phyloP scores from a whole-genome alignment of 371 early-diverging fungal genomes.

The Parasitella parasitica region DNA sequence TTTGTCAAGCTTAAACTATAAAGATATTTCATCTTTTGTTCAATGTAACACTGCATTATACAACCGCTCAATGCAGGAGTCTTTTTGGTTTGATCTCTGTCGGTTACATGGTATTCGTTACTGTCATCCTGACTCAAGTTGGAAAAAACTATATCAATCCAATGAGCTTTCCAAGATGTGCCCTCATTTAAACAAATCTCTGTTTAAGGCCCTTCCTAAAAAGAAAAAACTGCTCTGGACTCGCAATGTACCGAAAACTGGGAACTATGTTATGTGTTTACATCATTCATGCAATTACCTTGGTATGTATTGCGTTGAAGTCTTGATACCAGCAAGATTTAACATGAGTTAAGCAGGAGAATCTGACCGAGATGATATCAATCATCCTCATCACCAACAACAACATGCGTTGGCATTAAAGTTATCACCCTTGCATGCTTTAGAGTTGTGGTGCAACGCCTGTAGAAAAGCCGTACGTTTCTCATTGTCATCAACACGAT shows the following conservation, averaged over 20 bases:
- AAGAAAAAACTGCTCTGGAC: constrained; percentile 12
- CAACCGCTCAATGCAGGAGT: not conserved
- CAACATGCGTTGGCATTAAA: constrained; percentile 4
- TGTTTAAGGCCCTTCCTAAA: not conserved
- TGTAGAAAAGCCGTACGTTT: constrained; percentile 13
- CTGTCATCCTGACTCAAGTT: constrained; percentile 6
- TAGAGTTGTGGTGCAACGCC: constrained; percentile 17
- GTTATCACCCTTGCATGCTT: constrained; percentile 3
- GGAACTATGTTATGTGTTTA: not conserved
- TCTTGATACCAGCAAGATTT: not conserved
- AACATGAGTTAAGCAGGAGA: not conserved
- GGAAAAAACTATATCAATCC: constrained; percentile 9
- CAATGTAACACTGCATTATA: not conserved
- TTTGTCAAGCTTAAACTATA: not conserved
- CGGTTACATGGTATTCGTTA: constrained; percentile 6
- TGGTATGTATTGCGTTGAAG: too few relatives aligned
- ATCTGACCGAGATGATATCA: not conserved
- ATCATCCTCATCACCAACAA: not conserved
- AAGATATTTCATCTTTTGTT: not conserved
- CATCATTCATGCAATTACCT: constrained; percentile 6
- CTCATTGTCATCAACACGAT: too few relatives aligned
- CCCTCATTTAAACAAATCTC: constrained; percentile 3
- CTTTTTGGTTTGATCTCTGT: constrained; percentile 19
- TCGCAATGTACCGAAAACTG: not conserved
- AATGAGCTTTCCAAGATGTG: constrained; percentile 6